Evolutionary conservation across 1,139 yeast genomes (phyloP), one percentile per base, ranked within the genome.

Genomic region (Candida sp.): DNA sequence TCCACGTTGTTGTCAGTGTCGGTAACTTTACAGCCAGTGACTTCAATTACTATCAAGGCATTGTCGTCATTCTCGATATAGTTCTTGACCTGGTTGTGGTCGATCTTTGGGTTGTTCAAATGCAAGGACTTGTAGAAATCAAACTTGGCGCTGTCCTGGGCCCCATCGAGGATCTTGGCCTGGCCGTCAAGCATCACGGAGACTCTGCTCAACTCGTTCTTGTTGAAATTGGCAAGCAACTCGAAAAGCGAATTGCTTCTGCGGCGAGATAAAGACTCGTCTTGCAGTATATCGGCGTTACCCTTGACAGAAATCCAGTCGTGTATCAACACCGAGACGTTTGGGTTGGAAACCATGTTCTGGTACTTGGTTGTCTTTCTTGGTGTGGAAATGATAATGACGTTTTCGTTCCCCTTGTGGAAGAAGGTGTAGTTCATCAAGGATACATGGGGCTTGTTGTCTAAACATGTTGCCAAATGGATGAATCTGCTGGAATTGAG

Each of bases 341-440:
- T 77, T 5, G 92, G 91, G 63, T 92, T 92, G 39, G 74, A 68
- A 9, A 67, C 58, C 52, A 92, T 81, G 66, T 92, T 90, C 38
- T 78, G 68, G 66, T 79, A 89, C 67, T 91, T 92, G 51, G 84
- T 84, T 4, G 97, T 89, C 50, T 80, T 70, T 54, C 77, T 80
- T 2, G 86, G 86, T 1, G 96, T 85, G 5, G 96, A 83, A 52
- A 92, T 73, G 34, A 92, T 82, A 46, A 91, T 81, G 53, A 79
- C 77, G 5, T 78, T 78, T 4, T 66, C 63, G 42, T 72, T 78
- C 51, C 67, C 64, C 28, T 69, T 67, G 39, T 68, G 69, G 61
- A 69, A 81, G 44, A 84, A 90, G 4, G 94, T 85, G 66, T 89
- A 92, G 68, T 90, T 92, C 98, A 92, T 92, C 58, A 92, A 78